phyloP scores from a whole-genome alignment of 768 basidiomycete genomes.

The Phylloporus arenicola region DNA sequence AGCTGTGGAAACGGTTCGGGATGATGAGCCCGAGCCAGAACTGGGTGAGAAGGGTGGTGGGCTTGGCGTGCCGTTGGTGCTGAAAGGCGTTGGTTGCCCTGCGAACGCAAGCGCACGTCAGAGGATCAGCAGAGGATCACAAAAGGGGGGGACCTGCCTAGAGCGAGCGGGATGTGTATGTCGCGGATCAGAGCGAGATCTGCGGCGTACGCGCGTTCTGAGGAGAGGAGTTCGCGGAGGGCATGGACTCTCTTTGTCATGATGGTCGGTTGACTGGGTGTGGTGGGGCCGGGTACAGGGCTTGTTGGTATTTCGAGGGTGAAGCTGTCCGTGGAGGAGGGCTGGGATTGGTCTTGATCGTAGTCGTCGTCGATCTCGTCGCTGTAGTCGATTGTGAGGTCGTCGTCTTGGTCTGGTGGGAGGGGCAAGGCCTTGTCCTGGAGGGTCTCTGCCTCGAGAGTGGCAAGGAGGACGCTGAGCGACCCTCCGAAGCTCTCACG shows the following conservation, averaged over 20 bases:
- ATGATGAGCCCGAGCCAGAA: constrained; percentile 34
- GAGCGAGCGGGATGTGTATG: constrained; percentile 72
- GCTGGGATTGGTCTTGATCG: constrained; percentile 21
- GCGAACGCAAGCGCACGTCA: constrained; percentile 3
- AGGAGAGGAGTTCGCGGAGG: constrained; percentile 68
- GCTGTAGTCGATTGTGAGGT: constrained; percentile 15
- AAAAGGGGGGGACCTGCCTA: constrained; percentile 46
- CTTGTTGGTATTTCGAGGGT: constrained; percentile 10
- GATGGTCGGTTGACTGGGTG: constrained; percentile 30
- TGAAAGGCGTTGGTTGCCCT: constrained; percentile 41
- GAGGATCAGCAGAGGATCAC: constrained; percentile 3
- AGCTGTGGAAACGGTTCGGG: constrained; percentile 39
- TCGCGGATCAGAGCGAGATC: constrained; percentile 75
- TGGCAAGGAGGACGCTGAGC: constrained; percentile 27
- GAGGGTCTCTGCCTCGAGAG: constrained; percentile 26
- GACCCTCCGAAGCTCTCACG: constrained; percentile 31
- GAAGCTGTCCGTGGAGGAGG: constrained; percentile 26
- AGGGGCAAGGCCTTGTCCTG: constrained; percentile 30
- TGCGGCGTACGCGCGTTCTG: constrained; percentile 78
- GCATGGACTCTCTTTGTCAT: constrained; percentile 74
- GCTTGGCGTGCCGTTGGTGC: constrained; percentile 20
- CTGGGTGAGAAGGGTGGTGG: constrained; percentile 27
- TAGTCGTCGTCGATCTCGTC: constrained; percentile 26
- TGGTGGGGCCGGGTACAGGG: constrained; percentile 7
- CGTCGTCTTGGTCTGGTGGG: constrained; percentile 25